Conservation (phyloP, 2,329 filamentous ascomycete genomes). For the Clonostachys rhizophaga region DNA sequence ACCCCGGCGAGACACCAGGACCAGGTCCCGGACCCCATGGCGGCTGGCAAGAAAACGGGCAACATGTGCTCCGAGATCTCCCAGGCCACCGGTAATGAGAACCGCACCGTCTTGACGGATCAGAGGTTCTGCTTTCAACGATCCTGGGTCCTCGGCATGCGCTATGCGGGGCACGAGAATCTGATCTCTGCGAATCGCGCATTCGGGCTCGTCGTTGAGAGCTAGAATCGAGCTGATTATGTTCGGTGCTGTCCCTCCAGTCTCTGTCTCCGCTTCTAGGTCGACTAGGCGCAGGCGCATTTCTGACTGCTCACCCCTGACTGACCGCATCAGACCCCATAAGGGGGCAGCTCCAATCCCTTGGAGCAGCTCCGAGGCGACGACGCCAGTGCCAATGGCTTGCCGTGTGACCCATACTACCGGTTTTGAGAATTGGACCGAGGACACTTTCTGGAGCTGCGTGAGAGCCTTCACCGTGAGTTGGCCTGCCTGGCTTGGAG, state of each 20-base stretch:
- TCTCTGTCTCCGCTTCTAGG: not conserved
- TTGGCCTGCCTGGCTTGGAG: not conserved
- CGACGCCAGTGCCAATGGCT: slow-evolving; percentile 3
- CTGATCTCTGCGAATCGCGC: slow-evolving; percentile 3
- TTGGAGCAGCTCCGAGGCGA: not conserved
- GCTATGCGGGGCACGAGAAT: slow-evolving; percentile 8
- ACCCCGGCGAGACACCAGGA: slow-evolving; percentile 6
- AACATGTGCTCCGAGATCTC: slow-evolving; percentile 6
- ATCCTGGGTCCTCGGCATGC: not conserved
- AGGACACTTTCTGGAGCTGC: slow-evolving; percentile 3
- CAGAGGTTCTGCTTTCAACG: not conserved
- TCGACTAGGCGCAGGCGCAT: slow-evolving; percentile 8
- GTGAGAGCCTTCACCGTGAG: slow-evolving; percentile 2
- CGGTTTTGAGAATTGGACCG: slow-evolving; percentile 7
- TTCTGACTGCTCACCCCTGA: slow-evolving; percentile 8
- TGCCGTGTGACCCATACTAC: slow-evolving; percentile 6
- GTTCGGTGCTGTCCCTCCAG: not conserved
- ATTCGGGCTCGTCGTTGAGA: slow-evolving; percentile 5
- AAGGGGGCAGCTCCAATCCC: slow-evolving; percentile 5
- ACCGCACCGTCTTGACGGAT: slow-evolving; percentile 7
- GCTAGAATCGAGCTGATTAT: not conserved
- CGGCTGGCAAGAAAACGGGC: slow-evolving; percentile 3
- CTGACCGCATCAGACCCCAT: slow-evolving; percentile 10
- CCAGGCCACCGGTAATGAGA: slow-evolving; percentile 8
- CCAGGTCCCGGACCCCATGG: slow-evolving; percentile 6